Conservation (phyloP, 1,284 basidiomycete genomes). For the Trametes pubescens region DNA sequence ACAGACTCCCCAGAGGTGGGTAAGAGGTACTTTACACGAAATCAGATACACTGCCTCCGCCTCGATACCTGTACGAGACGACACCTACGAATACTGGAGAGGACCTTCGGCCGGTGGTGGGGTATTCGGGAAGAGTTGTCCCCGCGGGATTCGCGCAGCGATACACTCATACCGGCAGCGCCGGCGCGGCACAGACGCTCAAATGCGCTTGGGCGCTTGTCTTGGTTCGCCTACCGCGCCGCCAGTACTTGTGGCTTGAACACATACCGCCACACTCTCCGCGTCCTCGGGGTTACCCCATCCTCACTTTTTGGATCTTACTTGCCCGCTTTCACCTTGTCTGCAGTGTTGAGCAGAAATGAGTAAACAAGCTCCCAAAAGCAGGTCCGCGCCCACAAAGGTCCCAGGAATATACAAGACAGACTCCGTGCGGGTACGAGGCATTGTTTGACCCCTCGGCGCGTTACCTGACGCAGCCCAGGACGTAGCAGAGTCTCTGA, state of each 20-base stretch:
- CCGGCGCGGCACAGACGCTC: no score
- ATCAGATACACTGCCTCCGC: no score
- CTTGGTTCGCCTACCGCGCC: neutral
- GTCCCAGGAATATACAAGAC: slow-evolving; percentile 30
- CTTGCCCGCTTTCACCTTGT: no score
- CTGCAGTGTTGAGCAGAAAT: no score
- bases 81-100: neutral
- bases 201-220: neutral
- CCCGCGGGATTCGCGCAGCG: no score
- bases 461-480: slow-evolving; percentile 40
- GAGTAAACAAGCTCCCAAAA: slow-evolving; percentile 31
- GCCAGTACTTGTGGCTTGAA: neutral
- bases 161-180: neutral
- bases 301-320: no score
- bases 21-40: no score
- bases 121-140: no score
- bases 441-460: neutral
- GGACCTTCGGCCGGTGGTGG: no score
- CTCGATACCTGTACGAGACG: neutral
- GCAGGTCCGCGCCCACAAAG: slow-evolving; percentile 25
- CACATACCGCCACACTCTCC: neutral
- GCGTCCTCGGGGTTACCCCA: neutral
- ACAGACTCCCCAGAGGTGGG: no score
- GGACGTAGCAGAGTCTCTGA: slow-evolving; percentile 94
- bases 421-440: slow-evolving; percentile 29